Conservation (phyloP, 2,329 filamentous ascomycete genomes). For the Aureobasidium subglaciale region DNA sequence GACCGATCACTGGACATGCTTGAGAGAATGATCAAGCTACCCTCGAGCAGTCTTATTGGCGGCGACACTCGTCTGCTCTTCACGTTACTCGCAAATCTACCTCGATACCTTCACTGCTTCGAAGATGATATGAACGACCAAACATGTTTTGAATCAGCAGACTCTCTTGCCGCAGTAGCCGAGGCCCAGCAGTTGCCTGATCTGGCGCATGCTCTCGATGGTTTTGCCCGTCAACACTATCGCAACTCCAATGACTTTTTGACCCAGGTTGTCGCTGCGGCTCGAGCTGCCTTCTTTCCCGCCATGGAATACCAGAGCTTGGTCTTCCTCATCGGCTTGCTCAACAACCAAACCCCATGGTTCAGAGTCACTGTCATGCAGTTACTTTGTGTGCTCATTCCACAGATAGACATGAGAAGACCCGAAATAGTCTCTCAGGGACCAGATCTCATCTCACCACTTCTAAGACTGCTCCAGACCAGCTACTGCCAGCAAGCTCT, state of each 20-base stretch:
- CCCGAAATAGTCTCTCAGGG: slow-evolving; percentile 84
- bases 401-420: slow-evolving; percentile 87
- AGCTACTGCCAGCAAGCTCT: slow-evolving; percentile 90
- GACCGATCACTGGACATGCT: slow-evolving; percentile 70
- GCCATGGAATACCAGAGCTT: slow-evolving; percentile 75
- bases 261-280: slow-evolving; percentile 61
- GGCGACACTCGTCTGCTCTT: slow-evolving; percentile 77
- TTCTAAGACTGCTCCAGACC: slow-evolving; percentile 82
- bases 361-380: slow-evolving; percentile 92
- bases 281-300: slow-evolving; percentile 74
- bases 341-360: slow-evolving; percentile 84
- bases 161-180: slow-evolving; percentile 63
- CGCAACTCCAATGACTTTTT: slow-evolving; percentile 69
- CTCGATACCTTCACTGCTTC: slow-evolving; percentile 72
- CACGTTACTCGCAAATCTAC: slow-evolving; percentile 83
- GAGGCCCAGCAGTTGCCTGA: slow-evolving; percentile 62
- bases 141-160: slow-evolving; percentile 55
- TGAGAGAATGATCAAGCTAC: slow-evolving; percentile 69
- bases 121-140: slow-evolving; percentile 47
- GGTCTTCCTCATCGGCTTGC: slow-evolving; percentile 80
- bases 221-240: slow-evolving; percentile 62
- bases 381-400: slow-evolving; percentile 75
- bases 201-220: slow-evolving; percentile 62
- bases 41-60: slow-evolving; percentile 73
- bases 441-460: slow-evolving; percentile 87